Conservation (phyloP, 352 stramenopile genomes). For the Phytophthora colocasiae region DNA sequence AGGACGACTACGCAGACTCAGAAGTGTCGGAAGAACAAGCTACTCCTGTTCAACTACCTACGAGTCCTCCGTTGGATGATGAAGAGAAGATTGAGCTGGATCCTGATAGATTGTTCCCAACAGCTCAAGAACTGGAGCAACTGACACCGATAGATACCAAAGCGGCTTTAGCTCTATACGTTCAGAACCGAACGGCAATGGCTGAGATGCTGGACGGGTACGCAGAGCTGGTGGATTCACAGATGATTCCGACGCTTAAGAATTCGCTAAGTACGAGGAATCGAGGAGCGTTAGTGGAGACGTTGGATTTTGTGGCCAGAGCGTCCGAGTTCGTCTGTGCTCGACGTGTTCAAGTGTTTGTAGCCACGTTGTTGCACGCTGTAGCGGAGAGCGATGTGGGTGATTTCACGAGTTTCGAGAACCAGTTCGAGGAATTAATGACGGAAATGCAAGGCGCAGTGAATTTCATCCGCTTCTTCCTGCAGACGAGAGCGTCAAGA, state of each 20-base stretch:
- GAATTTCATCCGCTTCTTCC: conserved; percentile 42
- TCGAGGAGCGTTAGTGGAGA: conserved; percentile 61
- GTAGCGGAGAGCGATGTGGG: conserved; percentile 62
- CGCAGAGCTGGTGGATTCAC: conserved; percentile 56
- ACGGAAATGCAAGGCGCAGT: conserved; percentile 32
- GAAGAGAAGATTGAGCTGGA: conserved; percentile 21
- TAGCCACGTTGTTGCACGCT: conserved; percentile 63
- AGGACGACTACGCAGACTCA: conserved; percentile 21
- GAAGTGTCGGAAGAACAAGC: background rate
- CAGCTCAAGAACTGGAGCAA: conserved; percentile 54
- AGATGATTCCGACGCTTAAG: conserved; percentile 58
- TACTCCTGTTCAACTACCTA: background rate
- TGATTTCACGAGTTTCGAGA: conserved; percentile 27
- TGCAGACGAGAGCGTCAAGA: conserved; percentile 20
- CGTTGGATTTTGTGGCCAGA: conserved; percentile 70
- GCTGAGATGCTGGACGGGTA: conserved; percentile 79
- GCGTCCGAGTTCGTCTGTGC: conserved; percentile 80
- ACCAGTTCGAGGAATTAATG: conserved; percentile 33
- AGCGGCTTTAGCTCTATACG: conserved; percentile 55
- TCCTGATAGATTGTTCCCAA: conserved; percentile 53
- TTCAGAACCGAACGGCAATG: conserved; percentile 66
- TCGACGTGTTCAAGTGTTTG: conserved; percentile 66
- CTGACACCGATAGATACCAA: conserved; percentile 71
- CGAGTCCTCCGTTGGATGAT: conserved; percentile 5
- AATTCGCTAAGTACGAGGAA: conserved; percentile 46